phyloP scores from a whole-genome alignment of 2,329 filamentous ascomycete species.

The Aspergillus pseudoglaucus region DNA sequence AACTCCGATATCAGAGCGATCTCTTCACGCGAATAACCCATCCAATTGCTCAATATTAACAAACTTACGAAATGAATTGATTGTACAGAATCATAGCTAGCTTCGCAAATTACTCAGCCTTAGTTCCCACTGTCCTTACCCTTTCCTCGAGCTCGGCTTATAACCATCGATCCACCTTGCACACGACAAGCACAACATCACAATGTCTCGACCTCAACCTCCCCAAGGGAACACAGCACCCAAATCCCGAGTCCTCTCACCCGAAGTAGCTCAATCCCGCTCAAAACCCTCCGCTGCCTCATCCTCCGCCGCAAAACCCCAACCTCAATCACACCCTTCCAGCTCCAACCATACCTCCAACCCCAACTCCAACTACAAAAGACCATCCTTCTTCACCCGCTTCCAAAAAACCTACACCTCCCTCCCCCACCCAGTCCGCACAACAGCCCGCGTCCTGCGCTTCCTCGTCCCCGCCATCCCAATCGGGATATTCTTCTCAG shows the following conservation, averaged over 20 bases:
- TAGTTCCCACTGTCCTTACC: background rate
- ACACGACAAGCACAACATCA: background rate
- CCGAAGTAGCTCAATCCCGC: conserved; percentile 12
- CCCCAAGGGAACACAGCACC: conserved; percentile 1
- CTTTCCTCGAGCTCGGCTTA: background rate
- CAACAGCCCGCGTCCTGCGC: conserved; percentile 20
- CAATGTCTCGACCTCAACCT: conserved; percentile 6
- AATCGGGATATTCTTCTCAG: conserved; percentile 33
- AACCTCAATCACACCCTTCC: background rate
- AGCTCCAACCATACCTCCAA: conserved; percentile 2
- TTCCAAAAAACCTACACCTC: conserved; percentile 22
- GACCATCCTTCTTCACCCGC: conserved; percentile 16
- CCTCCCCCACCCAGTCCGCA: conserved; percentile 21
- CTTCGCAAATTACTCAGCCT: no score
- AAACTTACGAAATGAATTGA: background rate
- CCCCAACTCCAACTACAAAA: conserved; percentile 3
- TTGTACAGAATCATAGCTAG: background rate
- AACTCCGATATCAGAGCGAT: conserved; percentile 1
- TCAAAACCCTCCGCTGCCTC: conserved; percentile 1
- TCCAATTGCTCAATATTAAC: background rate
- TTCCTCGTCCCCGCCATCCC: conserved; percentile 30
- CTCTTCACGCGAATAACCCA: background rate
- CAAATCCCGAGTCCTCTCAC: conserved; percentile 16
- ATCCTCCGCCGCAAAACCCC: background rate
- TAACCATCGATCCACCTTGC: background rate